A percentile compares a stretch with the other conserved stretches of the same genome.
phyloP scores from a whole-genome alignment of 1,139 yeast genomes.

The Eremothecium sinecaudum region DNA sequence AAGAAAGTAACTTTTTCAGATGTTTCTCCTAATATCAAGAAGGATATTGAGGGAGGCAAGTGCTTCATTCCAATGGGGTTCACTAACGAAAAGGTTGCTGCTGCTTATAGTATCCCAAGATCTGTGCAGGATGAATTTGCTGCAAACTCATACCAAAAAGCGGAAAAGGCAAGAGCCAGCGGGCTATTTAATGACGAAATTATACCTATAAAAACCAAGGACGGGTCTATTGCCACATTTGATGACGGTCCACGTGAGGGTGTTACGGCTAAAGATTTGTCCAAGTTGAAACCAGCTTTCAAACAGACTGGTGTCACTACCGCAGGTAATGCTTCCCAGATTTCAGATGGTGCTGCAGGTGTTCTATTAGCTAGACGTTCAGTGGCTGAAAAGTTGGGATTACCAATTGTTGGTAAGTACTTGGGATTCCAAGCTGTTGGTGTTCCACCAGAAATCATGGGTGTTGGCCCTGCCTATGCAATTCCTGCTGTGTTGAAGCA shows the following conservation, averaged over 20 bases:
- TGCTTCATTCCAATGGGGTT: conserved; percentile 89
- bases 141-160: conserved; percentile 76
- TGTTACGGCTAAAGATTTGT: conserved; percentile 68
- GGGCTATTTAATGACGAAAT: conserved; percentile 82
- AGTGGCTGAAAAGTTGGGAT: conserved; percentile 65
- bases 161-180: conserved; percentile 58
- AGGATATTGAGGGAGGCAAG: conserved; percentile 43
- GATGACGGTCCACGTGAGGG: conserved; percentile 92
- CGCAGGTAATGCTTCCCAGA: conserved; percentile 95
- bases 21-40: conserved; percentile 45
- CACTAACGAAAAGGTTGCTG: conserved; percentile 71
- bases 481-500: conserved; percentile 71
- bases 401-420: conserved; percentile 63
- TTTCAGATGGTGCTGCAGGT: conserved; percentile 92
- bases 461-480: conserved; percentile 92
- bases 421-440: conserved; percentile 72
- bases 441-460: conserved; percentile 96
- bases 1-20: conserved; percentile 63
- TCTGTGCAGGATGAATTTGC: conserved; percentile 78
- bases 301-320: conserved; percentile 71
- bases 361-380: conserved; percentile 80
- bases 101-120: conserved; percentile 55
- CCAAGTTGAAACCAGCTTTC: conserved; percentile 82
- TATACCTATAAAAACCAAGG: conserved; percentile 48
- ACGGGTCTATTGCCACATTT: conserved; percentile 41